These are phyloP conservation scores for Ziziphus jujuba DNA, from an alignment of 306 rosid species.

Conservation along the genomic window DNA sequence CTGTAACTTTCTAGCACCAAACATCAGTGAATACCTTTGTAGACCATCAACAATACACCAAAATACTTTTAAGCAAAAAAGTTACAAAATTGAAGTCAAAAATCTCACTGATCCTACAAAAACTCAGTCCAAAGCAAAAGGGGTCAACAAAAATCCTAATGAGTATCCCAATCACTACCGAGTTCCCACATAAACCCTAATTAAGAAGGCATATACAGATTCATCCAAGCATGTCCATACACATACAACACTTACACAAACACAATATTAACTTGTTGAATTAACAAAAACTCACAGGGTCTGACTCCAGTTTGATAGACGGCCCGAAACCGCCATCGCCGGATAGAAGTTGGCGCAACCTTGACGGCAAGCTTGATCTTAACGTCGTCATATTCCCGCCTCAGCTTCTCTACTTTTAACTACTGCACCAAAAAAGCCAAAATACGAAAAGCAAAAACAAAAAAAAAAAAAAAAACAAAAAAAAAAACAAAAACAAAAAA, in stretches of 20 bases:
- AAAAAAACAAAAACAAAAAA: neutral
- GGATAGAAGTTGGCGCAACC: conserved; percentile 89
- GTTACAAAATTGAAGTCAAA: neutral
- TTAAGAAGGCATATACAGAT: neutral
- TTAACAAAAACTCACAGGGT: conserved; percentile 61
- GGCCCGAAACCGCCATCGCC: conserved; percentile 86
- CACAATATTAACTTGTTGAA: neutral
- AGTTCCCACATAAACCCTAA: conserved; percentile 12
- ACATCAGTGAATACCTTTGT: neutral
- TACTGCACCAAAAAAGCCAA: conserved; percentile 33
- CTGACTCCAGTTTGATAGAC: conserved; percentile 78
- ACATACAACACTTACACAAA: conserved; percentile 6
- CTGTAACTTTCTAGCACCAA: neutral
- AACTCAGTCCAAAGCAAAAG: neutral
- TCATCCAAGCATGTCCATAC: neutral
- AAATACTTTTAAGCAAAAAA: neutral
- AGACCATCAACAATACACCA: conserved; percentile 3
- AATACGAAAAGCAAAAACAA: neutral
- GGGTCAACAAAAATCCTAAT: conserved; percentile 17
- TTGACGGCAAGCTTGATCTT: conserved; percentile 92
- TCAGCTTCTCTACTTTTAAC: conserved; percentile 62
- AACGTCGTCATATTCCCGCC: conserved; percentile 75
- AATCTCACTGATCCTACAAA: neutral
- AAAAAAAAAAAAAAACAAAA: conserved; percentile 1
- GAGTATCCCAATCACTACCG: conserved; percentile 12